phyloP scores from a whole-genome alignment of 805 yeast genomes.

The Yarrowia sp. region DNA sequence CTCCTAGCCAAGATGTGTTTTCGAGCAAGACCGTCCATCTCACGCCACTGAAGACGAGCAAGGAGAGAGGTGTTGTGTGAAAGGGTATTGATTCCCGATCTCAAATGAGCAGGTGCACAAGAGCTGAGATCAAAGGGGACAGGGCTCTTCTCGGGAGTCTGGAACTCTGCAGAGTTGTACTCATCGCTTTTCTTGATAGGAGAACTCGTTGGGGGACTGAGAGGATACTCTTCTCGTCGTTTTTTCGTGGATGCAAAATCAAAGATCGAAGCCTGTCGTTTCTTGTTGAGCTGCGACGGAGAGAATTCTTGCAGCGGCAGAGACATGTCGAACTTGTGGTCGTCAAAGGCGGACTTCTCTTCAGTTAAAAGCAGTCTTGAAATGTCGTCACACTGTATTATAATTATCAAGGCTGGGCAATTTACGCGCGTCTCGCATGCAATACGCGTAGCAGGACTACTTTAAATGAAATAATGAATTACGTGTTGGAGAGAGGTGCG shows the following conservation, averaged over 20 bases:
- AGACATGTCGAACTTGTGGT: not conserved
- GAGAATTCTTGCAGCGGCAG: conserved; percentile 17
- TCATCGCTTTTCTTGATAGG: conserved; percentile 10
- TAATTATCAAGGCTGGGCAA: conserved; percentile 1
- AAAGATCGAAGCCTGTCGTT: conserved; percentile 19
- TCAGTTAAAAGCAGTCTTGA: no score
- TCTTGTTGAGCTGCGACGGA: conserved; percentile 15
- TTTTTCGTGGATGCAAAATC: conserved; percentile 22
- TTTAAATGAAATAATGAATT: not conserved
- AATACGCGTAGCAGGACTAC: conserved; percentile 5
- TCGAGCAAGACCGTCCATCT: not conserved
- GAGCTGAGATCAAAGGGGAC: not conserved
- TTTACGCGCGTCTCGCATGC: conserved; percentile 35
- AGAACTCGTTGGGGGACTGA: conserved; percentile 16
- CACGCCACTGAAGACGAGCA: conserved; percentile 27
- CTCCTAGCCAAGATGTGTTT: not conserved
- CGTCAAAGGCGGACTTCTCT: no score
- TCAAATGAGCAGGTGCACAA: not conserved
- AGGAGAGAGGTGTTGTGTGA: conserved; percentile 10
- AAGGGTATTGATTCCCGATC: conserved; percentile 18
- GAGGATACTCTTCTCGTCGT: conserved; percentile 11
- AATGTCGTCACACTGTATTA: not conserved
- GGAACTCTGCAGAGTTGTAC: not conserved
- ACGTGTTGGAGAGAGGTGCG: conserved; percentile 2
- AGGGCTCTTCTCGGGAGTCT: conserved; percentile 4